Evolutionary conservation across 2,329 filamentous ascomycete genomes (phyloP), one percentile per base, ranked within the genome.

Genomic region (Rugonectria rugulosa): DNA sequence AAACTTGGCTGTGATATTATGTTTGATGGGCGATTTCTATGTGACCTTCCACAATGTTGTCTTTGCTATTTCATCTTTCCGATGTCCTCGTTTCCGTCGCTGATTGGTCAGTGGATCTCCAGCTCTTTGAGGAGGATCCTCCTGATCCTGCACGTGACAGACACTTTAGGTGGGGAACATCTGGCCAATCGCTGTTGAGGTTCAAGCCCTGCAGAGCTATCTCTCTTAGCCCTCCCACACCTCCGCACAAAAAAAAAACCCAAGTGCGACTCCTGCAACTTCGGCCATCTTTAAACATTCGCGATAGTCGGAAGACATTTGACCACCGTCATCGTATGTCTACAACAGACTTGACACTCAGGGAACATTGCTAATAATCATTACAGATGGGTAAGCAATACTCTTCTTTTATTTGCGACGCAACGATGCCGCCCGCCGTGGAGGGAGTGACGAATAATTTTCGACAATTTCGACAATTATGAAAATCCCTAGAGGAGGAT

Each of bases 341-440:
- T 48, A 43, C 53, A 62, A 53, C 56, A 53, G 49, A 56, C 56
- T 64, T 73, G 69, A 75, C 67, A 74, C 73, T 38, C 31, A 54
- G 73, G 61, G 53, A 23, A 53, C 58, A 51, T 52, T 65, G 70
- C 77, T 81, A 71, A 81, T 73, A 64, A 65, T 60, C 36, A 53
- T 61, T 61, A 62, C 73, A 86, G 83, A 87, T 86, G 84, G 83
- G 84, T 87, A 86, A 86, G 83, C 72, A 67, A 27, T 57, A 7
- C 60, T 72, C 57, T 57, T 56, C 56, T 64, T 55, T 61, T 58
- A 53, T 59, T 61, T 32, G 56, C 60, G 59, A 64, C 56, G 57
- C 43, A 27, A 58, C 62, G 59, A 68, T 66, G 64, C 59, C 63
- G 63, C 58, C 54, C 21, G 66, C 63, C 45, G 58, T 61, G 63